Percentiles rank a stretch among this genome's conserved stretches.
phyloP scores from a whole-genome alignment of 2,329 filamentous ascomycete genomes.

The Colletotrichum godetiae region DNA sequence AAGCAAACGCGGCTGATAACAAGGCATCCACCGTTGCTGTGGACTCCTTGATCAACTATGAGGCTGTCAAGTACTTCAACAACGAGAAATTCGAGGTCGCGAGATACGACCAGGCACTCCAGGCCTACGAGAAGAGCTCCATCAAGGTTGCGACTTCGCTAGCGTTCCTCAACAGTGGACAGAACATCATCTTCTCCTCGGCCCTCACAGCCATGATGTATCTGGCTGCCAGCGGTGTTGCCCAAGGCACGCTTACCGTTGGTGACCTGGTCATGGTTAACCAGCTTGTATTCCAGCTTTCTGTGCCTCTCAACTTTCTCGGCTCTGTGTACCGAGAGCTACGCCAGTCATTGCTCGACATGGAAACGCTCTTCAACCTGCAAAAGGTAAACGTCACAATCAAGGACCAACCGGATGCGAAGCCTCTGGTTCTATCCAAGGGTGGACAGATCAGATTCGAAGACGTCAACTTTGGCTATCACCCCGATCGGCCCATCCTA shows the following conservation, averaged over 20 bases:
- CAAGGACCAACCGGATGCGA: constrained; percentile 79
- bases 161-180: constrained; percentile 91
- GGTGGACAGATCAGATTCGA: constrained; percentile 95
- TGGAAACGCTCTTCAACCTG: constrained; percentile 97
- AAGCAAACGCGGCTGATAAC: constrained; percentile 97
- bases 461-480: constrained; percentile 94
- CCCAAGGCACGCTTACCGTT: constrained; percentile 83
- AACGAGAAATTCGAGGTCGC: constrained; percentile 95
- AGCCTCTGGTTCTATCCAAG: constrained; percentile 75
- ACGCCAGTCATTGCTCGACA: constrained; percentile 92
- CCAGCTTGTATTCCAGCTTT: constrained; percentile 97
- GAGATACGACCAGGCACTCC: constrained; percentile 88
- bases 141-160: constrained; percentile 97
- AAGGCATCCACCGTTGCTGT: constrained; percentile 94
- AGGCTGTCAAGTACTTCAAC: constrained; percentile 99
- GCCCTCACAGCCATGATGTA: constrained; percentile 99
- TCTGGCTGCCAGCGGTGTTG: constrained; percentile 90
- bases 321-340: constrained; percentile 98
- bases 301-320: constrained; percentile 95
- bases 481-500: constrained; percentile 86
- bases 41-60: constrained; percentile 97
- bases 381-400: constrained; percentile 96
- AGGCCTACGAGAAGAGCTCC: constrained; percentile 89
- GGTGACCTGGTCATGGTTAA: constrained; percentile 99
- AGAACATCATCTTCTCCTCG: constrained; percentile 96